A percentile compares a stretch with the other conserved stretches of the same genome.
phyloP scores from a whole-genome alignment of 176 grass and related monocot genomes.

The Oryza officinalis region DNA sequence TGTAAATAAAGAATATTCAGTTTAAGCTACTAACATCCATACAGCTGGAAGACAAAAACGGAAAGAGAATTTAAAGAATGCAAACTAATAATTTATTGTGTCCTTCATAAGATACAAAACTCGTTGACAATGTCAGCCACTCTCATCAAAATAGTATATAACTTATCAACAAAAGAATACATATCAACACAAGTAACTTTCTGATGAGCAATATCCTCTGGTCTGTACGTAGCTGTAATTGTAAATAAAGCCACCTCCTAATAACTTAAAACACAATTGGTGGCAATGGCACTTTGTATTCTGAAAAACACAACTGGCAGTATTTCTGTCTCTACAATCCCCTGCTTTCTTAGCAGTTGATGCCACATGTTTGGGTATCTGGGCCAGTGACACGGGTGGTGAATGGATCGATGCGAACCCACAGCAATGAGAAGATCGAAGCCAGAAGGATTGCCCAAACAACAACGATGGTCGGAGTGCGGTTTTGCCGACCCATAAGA shows the following conservation, averaged over 20 bases:
- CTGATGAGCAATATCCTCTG: conserved; percentile 42
- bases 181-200: conserved; percentile 61
- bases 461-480: conserved; percentile 82
- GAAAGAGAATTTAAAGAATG: conserved; percentile 19
- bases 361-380: conserved; percentile 75
- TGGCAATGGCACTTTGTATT: conserved; percentile 23
- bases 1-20: not conserved
- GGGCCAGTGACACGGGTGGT: conserved; percentile 86
- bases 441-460: conserved; percentile 92
- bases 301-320: conserved; percentile 29
- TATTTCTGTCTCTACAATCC: conserved; percentile 44
- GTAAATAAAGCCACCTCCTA: conserved; percentile 28
- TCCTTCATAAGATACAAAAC: conserved; percentile 52
- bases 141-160: conserved; percentile 52
- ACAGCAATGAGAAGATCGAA: conserved; percentile 85
- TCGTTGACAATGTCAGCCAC: conserved; percentile 38
- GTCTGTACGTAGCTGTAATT: conserved; percentile 44
- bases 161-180: conserved; percentile 66
- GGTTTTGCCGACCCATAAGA: conserved; percentile 89
- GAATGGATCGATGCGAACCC: conserved; percentile 88
- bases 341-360: conserved; percentile 74
- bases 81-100: conserved; percentile 40
- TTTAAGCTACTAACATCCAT: not conserved
- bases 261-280: conserved; percentile 32
- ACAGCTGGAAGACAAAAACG: not conserved